These are phyloP conservation scores for Lodderomyces oxycetoniae DNA, from an alignment of 1,139 yeast species.

Conservation along the genomic window DNA sequence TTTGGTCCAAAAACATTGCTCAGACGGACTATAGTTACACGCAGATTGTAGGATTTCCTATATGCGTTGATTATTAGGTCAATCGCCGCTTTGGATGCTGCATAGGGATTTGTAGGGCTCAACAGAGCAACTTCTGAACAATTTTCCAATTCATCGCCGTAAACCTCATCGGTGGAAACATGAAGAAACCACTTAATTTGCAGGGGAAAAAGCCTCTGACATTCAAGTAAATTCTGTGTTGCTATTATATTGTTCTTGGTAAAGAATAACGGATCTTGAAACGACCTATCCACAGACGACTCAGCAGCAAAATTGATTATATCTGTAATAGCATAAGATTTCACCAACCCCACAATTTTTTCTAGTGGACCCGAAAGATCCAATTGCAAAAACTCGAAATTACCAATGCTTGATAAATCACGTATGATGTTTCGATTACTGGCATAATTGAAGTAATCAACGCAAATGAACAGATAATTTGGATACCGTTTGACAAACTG, in stretches of 20 bases:
- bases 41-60: slow-evolving; percentile 39
- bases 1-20: slow-evolving; percentile 56
- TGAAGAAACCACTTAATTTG: slow-evolving; percentile 33
- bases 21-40: slow-evolving; percentile 43
- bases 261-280: slow-evolving; percentile 42
- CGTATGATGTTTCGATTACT: slow-evolving; percentile 13
- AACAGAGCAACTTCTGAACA: slow-evolving; percentile 27
- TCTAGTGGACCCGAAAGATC: slow-evolving; percentile 34
- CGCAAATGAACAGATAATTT: slow-evolving; percentile 36
- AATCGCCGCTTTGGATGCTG: slow-evolving; percentile 56
- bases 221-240: slow-evolving; percentile 49
- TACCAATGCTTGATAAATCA: slow-evolving; percentile 15
- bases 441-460: slow-evolving; percentile 45
- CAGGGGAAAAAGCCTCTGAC: slow-evolving; percentile 21
- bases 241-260: slow-evolving; percentile 46
- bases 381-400: slow-evolving; percentile 25
- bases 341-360: slow-evolving; percentile 2
- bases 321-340: slow-evolving; percentile 23
- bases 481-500: slow-evolving; percentile 37
- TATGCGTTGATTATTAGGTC: slow-evolving; percentile 51
- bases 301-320: slow-evolving; percentile 57
- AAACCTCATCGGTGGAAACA: slow-evolving; percentile 61
- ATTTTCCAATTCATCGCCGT: slow-evolving; percentile 39
- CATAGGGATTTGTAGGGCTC: slow-evolving; percentile 55
- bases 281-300: slow-evolving; percentile 53